Evolutionary conservation across 2,329 filamentous ascomycete genomes (phyloP), one percentile per base, ranked within the genome.

Genomic region (Emmonsia crescens): DNA sequence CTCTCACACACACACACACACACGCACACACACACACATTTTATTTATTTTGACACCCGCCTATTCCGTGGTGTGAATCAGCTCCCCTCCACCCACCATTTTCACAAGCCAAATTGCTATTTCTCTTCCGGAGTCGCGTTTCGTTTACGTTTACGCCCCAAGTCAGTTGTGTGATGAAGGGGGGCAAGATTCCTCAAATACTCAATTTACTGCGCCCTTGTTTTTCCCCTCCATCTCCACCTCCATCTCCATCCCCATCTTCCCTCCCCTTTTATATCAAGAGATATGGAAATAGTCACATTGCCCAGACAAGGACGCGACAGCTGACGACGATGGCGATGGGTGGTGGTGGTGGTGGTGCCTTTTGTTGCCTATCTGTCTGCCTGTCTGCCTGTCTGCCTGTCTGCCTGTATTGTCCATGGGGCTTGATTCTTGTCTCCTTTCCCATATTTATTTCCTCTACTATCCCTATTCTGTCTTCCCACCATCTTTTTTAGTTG

Each of bases 211-310:
- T 46, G 9, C 10, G 36, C 27, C 49, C 24, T 19, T 12, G 14
- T 29, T 21, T 42, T 54, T n/a, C n/a, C 61, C 60, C 60, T 61
- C 61, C 61, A 54, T 29, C 21, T 38, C 27, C 4, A n/a, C 60
- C 60, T 61, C 61, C 61, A 54, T 29, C 21, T 38, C 27, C 4
- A n/a, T n/a, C 36, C 14, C 33, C 29, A 42, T 36, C 40, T n/a
- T n/a, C 31, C 58, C 38, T 59, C 57, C 57, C 59, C 51, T 59
- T 59, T 61, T 65, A 62, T 63, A 65, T 51, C 48, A 40, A 36
- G 57, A 51, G 29, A 52, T 52, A 31, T 9, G 19, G 14, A 52
- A 52, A 19, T n/a, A 38, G 58, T 60, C 58, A 60, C 58, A 60
- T 60, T 60, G 48, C 58, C 58, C 29, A 44, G 29, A 24, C 51